phyloP scores from a whole-genome alignment of 495 filamentous ascomycete species.

The Penicillium nucicola region DNA sequence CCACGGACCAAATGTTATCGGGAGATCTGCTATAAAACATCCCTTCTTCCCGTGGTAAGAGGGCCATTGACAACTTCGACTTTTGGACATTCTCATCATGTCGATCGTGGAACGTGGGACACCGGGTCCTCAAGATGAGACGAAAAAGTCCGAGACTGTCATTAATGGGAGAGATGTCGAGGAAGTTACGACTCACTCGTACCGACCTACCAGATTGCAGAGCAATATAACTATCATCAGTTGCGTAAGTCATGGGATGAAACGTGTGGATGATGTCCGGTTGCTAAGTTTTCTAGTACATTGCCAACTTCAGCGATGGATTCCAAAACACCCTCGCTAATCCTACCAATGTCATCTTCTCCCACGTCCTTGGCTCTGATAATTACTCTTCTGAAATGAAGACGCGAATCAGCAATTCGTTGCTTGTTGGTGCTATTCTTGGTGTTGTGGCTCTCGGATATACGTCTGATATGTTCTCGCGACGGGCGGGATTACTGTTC shows the following conservation, averaged over 20 bases:
- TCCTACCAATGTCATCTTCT: constrained; percentile 39
- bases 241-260: constrained; percentile 13
- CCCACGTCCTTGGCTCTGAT: constrained; percentile 22
- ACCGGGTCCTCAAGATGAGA: neutral
- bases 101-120: neutral
- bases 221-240: constrained; percentile 27
- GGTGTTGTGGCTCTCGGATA: constrained; percentile 31
- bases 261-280: too few relatives aligned
- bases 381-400: constrained; percentile 33
- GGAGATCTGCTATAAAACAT: neutral
- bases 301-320: constrained; percentile 39
- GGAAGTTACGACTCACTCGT: neutral
- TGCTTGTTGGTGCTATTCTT: constrained; percentile 35
- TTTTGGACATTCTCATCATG: neutral
- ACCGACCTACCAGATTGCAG: constrained; percentile 20
- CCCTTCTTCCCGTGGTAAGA: neutral
- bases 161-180: neutral
- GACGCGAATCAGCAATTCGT: constrained; percentile 33
- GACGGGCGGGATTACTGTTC: constrained; percentile 27
- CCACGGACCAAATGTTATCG: neutral
- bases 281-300: constrained; percentile 22
- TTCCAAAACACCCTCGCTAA: constrained; percentile 33
- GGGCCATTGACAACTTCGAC: too few relatives aligned
- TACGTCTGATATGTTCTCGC: constrained; percentile 32
- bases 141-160: neutral